Conservation (phyloP, 1,284 basidiomycete genomes). For the Ceratobasidium sp. region DNA sequence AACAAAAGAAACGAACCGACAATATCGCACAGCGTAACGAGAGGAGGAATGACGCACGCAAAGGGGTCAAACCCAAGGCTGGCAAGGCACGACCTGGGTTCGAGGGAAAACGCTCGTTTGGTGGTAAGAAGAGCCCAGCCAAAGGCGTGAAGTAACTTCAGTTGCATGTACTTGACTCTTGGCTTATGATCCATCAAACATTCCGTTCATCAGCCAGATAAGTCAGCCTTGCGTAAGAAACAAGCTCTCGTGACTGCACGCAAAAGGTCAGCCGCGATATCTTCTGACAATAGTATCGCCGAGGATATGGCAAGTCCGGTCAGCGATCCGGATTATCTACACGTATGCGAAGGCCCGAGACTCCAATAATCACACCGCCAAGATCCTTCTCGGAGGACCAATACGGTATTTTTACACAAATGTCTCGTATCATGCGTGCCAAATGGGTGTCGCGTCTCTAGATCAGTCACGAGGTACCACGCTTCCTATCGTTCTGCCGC, state of each 20-base stretch:
- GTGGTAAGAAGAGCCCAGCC: conserved; percentile 50
- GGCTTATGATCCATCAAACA: neutral
- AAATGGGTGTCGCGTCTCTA: neutral
- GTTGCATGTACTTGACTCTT: neutral
- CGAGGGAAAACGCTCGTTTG: conserved; percentile 74
- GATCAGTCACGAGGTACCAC: conserved; percentile 11
- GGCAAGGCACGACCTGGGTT: conserved; percentile 80
- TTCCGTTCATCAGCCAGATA: neutral
- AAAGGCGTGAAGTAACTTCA: neutral
- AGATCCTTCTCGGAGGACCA: conserved; percentile 4
- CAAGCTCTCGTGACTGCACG: neutral
- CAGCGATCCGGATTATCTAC: conserved; percentile 1
- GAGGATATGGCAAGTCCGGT: conserved; percentile 12
- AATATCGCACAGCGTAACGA: conserved; percentile 86
- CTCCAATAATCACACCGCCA: conserved; percentile 19
- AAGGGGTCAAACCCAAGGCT: conserved; percentile 63
- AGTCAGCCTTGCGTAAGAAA: neutral
- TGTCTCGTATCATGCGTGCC: neutral
- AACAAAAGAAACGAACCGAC: conserved; percentile 86
- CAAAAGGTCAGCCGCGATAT: neutral
- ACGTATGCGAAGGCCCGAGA: neutral
- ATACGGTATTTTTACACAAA: neutral
- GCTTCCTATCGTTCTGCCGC: conserved; percentile 14
- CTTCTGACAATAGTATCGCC: neutral
- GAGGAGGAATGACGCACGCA: conserved; percentile 74